phyloP scores from a whole-genome alignment of 176 grass and related monocot species.

The Musa troglodytarum region DNA sequence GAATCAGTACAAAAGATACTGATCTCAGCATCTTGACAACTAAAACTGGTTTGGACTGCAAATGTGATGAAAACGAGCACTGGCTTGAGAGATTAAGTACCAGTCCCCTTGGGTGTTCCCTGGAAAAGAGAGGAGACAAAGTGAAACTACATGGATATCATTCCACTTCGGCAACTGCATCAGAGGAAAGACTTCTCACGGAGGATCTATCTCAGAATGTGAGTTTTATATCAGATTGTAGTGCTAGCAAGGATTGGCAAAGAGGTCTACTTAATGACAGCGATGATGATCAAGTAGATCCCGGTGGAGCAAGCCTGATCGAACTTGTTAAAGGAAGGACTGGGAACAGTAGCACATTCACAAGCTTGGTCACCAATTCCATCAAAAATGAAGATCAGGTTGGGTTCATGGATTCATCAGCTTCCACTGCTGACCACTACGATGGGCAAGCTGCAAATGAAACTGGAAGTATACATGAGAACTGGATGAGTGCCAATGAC shows the following conservation, averaged over 20 bases:
- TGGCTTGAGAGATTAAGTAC: neutral
- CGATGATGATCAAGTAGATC: constrained; percentile 6
- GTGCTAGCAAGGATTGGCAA: neutral
- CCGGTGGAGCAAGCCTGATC: constrained; percentile 2
- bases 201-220: constrained; percentile 11
- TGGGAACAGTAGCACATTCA: constrained; percentile 13
- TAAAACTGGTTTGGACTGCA: constrained; percentile 1
- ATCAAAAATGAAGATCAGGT: constrained; percentile 13
- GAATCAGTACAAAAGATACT: neutral
- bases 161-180: neutral
- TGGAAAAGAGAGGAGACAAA: neutral
- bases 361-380: constrained; percentile 16
- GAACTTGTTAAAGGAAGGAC: constrained; percentile 9
- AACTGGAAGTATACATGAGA: constrained; percentile 4
- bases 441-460: constrained; percentile 10
- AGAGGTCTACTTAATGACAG: neutral
- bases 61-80: too few species aligned
- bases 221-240: neutral
- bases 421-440: neutral
- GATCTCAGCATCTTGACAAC: constrained; percentile 19
- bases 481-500: constrained; percentile 1
- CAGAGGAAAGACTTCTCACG: constrained; percentile 22
- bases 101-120: neutral
- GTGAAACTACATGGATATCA: neutral
- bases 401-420: constrained; percentile 20